Base-by-base conservation (phyloP, 805 yeast species). In the Teunomyces kruisii region DNA sequence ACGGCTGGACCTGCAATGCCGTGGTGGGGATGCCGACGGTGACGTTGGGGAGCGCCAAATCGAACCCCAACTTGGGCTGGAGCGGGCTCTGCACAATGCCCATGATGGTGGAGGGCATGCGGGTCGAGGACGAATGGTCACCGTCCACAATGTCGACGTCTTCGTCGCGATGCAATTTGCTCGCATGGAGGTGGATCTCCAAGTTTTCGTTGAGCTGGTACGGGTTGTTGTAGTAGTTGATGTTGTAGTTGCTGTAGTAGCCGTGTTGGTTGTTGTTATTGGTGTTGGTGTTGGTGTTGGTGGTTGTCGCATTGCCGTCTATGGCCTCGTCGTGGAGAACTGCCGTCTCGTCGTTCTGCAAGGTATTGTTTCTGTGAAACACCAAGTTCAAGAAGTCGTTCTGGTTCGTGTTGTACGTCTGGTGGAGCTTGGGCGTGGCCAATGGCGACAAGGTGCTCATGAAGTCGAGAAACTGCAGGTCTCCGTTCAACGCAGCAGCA, bases 401-500 rank as follows among this genome's bases (percentile, higher is more conserved):
- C 30, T 72, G 75, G 44, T 58, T 63, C n/a, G 57, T 49, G 29
- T 51, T 55, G 51, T 44, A 48, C 12, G 32, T 30, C 15, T 37
- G 22, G 24, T 27, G 24, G 17, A n/a, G 24, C 12, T 29, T 28
- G 9, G 31, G 32, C 10, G 42, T 39, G 5, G 42, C 32, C n/a
- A 30, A 5, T 7, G 49, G 45, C 3, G 54, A 52, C 29, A 54
- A 45, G 35, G 53, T 58, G 39, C 56, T 60, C 65, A 79, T 71
- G 55, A 80, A 69, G 41, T 82, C 86, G 15, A 81, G 63, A 48
- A 80, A 78, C 45, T 79, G 80, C 4, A 80, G 72, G 47, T 79
- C 84, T 40, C 83, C 83, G 46, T 78, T 78, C 40, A 55, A 79
- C 0, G 91, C 90, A 4, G 88, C 84, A 0, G 90, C 90, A 0